Evolutionary conservation across 2,329 filamentous ascomycete species (phyloP).

Genomic region (Colletotrichum siamense): DNA sequence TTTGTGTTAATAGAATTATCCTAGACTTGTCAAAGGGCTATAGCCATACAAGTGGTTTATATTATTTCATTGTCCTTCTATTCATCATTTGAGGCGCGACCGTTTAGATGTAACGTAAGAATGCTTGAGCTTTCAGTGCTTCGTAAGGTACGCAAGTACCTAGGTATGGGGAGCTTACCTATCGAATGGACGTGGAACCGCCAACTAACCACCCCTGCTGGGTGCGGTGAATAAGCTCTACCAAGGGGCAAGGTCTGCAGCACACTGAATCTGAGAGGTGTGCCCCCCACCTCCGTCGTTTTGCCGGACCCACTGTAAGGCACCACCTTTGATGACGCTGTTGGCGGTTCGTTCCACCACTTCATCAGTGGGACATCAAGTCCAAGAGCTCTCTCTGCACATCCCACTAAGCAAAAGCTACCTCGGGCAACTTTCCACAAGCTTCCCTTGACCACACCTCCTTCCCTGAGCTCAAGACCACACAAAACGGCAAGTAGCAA

Average conservation of each 20-base stretch:
- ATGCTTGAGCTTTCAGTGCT: neutral
- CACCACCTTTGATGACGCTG: slow-evolving; percentile 24
- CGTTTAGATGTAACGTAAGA: neutral
- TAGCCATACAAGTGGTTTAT: neutral
- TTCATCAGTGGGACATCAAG: neutral
- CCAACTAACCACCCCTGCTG: neutral
- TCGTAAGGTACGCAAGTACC: neutral
- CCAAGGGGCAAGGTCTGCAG: neutral
- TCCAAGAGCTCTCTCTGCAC: slow-evolving; percentile 8
- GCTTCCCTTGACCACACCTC: neutral
- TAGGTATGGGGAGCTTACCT: neutral
- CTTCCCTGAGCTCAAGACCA: neutral
- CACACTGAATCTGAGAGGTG: neutral
- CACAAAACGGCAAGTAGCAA: neutral
- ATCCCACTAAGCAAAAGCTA: slow-evolving; percentile 13
- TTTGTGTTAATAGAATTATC: neutral
- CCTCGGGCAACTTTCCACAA: neutral
- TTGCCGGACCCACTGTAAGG: slow-evolving; percentile 23
- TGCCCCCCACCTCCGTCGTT: slow-evolving; percentile 14
- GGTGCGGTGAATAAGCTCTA: slow-evolving; percentile 16
- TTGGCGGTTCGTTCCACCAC: neutral
- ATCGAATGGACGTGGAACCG: neutral
- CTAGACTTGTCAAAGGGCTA: neutral
- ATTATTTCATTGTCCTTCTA: neutral
- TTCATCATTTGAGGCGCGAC: neutral